Conservation (phyloP, 2,329 filamentous ascomycete species). For the Alternaria viburni region DNA sequence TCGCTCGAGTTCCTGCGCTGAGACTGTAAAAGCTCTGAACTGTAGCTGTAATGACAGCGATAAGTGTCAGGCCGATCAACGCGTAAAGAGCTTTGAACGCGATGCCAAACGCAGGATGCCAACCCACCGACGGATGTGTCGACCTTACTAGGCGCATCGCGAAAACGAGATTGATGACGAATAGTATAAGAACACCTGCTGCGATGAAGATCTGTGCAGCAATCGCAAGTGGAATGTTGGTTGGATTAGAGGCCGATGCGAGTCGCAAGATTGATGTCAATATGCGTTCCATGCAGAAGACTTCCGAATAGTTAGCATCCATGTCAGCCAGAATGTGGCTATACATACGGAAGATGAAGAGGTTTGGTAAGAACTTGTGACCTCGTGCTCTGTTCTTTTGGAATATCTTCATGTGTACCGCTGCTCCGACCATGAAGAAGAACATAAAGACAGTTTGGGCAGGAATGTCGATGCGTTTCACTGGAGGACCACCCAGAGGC, state of each 20-base stretch:
- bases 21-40: constrained; percentile 73
- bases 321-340: neutral
- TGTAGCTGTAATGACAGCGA: constrained; percentile 70
- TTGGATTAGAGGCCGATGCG: constrained; percentile 37
- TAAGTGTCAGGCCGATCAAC: constrained; percentile 64
- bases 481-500: constrained; percentile 47
- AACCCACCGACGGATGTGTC: constrained; percentile 73
- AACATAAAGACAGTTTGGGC: constrained; percentile 50
- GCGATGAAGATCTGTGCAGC: constrained; percentile 73
- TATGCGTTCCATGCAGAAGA: constrained; percentile 54
- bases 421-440: constrained; percentile 50
- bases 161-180: constrained; percentile 79
- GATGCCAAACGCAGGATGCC: constrained; percentile 62
- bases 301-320: constrained; percentile 17
- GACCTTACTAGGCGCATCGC: constrained; percentile 76
- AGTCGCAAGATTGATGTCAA: constrained; percentile 49
- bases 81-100: constrained; percentile 65
- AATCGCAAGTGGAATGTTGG: constrained; percentile 58
- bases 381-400: constrained; percentile 45
- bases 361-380: constrained; percentile 52
- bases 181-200: constrained; percentile 76
- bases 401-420: constrained; percentile 52
- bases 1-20: constrained; percentile 54
- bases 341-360: constrained; percentile 48
- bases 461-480: constrained; percentile 49